Evolutionary conservation across 371 early-diverging fungal genomes (phyloP).

Genomic region (Gilbertella persicaria): DNA sequence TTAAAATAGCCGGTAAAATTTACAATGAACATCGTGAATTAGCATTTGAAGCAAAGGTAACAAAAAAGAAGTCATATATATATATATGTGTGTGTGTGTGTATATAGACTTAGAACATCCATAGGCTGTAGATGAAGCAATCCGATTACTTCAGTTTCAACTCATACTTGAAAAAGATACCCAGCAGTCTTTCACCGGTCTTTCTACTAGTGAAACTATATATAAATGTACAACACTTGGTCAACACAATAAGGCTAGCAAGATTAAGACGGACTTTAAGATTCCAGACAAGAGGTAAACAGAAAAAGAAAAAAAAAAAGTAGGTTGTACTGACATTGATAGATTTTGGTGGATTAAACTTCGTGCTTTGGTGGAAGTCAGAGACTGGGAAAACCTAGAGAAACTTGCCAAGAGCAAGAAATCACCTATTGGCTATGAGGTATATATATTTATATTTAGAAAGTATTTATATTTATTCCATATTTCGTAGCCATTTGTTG

Average conservation of each 20-base stretch:
- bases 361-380: conserved; percentile 77
- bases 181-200: conserved; percentile 66
- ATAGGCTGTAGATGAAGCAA: conserved; percentile 76
- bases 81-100: conserved; percentile 3
- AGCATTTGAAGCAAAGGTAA: conserved; percentile 76
- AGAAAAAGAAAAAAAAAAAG: background rate
- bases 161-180: conserved; percentile 72
- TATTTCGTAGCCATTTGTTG: conserved; percentile 78
- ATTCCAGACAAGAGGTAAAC: conserved; percentile 82
- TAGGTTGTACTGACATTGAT: background rate
- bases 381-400: conserved; percentile 89
- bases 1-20: conserved; percentile 69
- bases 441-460: conserved; percentile 12
- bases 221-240: conserved; percentile 77
- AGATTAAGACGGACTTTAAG: conserved; percentile 81
- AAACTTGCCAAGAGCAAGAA: conserved; percentile 78
- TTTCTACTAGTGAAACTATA: conserved; percentile 85
- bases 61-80: no score
- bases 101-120: background rate
- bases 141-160: conserved; percentile 77
- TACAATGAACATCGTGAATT: conserved; percentile 75
- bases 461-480: background rate
- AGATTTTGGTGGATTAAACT: conserved; percentile 87
- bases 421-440: conserved; percentile 82
- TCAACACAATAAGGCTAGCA: conserved; percentile 71